These are phyloP conservation scores for Russula olivacea DNA, from an alignment of 768 basidiomycete species.

Conservation along the genomic window DNA sequence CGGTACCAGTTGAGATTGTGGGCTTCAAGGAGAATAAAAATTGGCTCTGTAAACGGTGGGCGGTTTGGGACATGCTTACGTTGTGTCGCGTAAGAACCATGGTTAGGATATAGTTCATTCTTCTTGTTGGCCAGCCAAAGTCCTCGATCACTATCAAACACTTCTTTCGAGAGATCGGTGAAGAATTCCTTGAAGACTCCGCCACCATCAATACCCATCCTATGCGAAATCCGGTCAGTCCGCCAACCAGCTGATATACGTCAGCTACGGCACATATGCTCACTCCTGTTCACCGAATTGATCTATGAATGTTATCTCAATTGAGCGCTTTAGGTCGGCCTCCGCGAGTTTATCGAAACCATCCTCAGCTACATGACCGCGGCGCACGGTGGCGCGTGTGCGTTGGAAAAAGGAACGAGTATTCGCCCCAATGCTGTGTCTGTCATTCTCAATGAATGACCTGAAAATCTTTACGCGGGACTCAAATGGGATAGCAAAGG, in stretches of 20 bases:
- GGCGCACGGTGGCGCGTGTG: conserved; percentile 50
- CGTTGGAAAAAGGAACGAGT: conserved; percentile 18
- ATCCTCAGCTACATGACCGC: conserved; percentile 79
- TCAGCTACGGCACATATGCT: conserved; percentile 29
- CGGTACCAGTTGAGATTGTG: conserved; percentile 89
- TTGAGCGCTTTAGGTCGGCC: conserved; percentile 69
- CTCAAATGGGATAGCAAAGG: conserved; percentile 91
- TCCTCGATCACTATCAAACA: conserved; percentile 90
- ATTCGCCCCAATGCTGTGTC: conserved; percentile 25
- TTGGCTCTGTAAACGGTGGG: background rate
- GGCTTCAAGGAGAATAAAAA: conserved; percentile 36
- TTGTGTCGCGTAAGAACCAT: conserved; percentile 87
- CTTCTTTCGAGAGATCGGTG: conserved; percentile 87
- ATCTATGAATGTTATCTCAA: conserved; percentile 91
- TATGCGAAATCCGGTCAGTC: conserved; percentile 30
- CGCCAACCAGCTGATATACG: background rate
- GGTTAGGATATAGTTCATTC: conserved; percentile 93
- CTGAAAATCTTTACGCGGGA: conserved; percentile 87
- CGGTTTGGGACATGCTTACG: conserved; percentile 39
- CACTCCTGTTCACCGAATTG: conserved; percentile 83
- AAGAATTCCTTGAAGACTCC: conserved; percentile 98
- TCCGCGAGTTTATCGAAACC: conserved; percentile 82
- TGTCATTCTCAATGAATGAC: conserved; percentile 70
- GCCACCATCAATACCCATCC: conserved; percentile 92
- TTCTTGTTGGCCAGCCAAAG: conserved; percentile 88